Evolutionary conservation across 768 basidiomycete species (phyloP), one percentile per base, ranked within the genome.

Genomic region (Macrolepiota fuliginosa): DNA sequence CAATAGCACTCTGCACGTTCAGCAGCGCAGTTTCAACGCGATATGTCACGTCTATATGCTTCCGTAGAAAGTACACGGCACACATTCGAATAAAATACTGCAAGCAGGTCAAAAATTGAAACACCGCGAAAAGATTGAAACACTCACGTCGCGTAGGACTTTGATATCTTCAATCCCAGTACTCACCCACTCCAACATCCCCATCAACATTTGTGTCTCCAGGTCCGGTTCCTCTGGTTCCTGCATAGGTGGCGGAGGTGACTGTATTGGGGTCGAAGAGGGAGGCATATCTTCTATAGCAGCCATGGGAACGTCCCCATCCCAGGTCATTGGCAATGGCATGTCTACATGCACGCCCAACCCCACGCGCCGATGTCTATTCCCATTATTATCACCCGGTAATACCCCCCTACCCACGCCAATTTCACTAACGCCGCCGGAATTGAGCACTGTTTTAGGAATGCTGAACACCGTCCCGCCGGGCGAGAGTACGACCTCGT

Each of bases 21-120:
- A 55, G 46, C 22, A 76, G 55, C n/a, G 67, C 67, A 15, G 68
- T 63, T 58, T 73, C 71, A 15, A 75, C 69, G 42, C 66, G 68
- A 29, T 67, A 58, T 54, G 72, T 74, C 10, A 67, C 61, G 51
- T 76, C 72, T 52, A 72, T 71, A 49, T 74, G 72, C 52, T 69
- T 65, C 4, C 45, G 53, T 10, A 61, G 17, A 27, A 61, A 61
- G 42, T 55, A 49, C 35, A 54, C 24, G 4, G 60, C 35, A 27
- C 45, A 49, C 29, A 49, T 37, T 45, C 46, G 42, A 25, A 61
- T 36, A 32, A 61, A 61, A 42, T 47, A 39, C 60, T 61, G 17
- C 24, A 40, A 61, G 13, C 25, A 25, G 17, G 27, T 17, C 29
- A 61, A 24, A 10, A 19, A 3, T 35, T 54, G 17, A 45, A n/a